These are phyloP conservation scores for Sporormia fimetaria DNA, from an alignment of 495 filamentous ascomycete species.

Conservation along the genomic window DNA sequence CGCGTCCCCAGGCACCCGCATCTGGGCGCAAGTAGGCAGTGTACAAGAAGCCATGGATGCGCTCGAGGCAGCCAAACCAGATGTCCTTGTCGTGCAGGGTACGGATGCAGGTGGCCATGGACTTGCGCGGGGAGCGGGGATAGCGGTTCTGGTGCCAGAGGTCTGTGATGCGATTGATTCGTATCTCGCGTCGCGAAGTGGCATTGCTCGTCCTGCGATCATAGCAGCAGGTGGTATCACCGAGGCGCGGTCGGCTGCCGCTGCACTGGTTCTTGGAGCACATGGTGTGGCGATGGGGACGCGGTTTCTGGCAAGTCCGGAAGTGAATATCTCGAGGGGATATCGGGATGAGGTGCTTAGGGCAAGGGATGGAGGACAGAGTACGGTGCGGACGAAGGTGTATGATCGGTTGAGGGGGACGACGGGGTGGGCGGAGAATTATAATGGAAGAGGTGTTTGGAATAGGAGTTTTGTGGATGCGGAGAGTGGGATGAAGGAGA, in stretches of 20 bases:
- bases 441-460: conserved; percentile 49
- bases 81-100: conserved; percentile 64
- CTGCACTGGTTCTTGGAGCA: conserved; percentile 56
- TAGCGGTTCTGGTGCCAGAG: conserved; percentile 50
- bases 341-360: conserved; percentile 51
- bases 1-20: conserved; percentile 38
- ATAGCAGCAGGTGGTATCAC: conserved; percentile 64
- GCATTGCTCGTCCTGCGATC: conserved; percentile 33
- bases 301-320: conserved; percentile 53
- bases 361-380: conserved; percentile 50
- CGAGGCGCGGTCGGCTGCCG: conserved; percentile 54
- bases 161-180: conserved; percentile 43
- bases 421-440: conserved; percentile 53
- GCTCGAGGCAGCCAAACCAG: conserved; percentile 34
- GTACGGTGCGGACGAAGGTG: conserved; percentile 53
- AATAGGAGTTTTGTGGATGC: conserved; percentile 53
- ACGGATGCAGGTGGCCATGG: conserved; percentile 68
- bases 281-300: conserved; percentile 60
- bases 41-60: conserved; percentile 44
- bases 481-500: conserved; percentile 42
- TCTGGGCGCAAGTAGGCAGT: conserved; percentile 61
- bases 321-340: conserved; percentile 49
- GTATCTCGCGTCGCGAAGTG: conserved; percentile 3
- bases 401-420: conserved; percentile 64
- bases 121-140: conserved; percentile 44